Percentiles rank a stretch among this genome's conserved stretches.
These are phyloP conservation scores for Scutellaria baicalensis DNA, from an alignment of 257 asterid genomes.

Conservation along the genomic window DNA sequence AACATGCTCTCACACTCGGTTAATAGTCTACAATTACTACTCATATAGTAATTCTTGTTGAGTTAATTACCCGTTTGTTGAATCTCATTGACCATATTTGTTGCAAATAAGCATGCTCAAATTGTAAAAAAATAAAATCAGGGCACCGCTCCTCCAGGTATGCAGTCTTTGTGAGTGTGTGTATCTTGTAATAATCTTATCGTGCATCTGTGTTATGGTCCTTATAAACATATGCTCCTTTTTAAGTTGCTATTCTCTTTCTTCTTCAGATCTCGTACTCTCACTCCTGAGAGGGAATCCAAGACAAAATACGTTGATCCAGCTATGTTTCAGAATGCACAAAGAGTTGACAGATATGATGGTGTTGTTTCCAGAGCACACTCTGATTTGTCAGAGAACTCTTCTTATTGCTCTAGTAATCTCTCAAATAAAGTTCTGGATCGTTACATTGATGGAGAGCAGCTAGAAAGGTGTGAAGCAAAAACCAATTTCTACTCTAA, in stretches of 20 bases:
- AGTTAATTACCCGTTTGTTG: neutral
- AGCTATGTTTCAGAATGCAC: slow-evolving; percentile 26
- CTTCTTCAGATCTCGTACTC: slow-evolving; percentile 46
- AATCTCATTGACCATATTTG: neutral
- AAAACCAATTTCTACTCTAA: slow-evolving; percentile 26
- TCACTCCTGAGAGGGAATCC: slow-evolving; percentile 75
- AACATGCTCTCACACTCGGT: neutral
- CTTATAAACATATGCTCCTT: neutral
- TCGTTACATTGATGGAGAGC: slow-evolving; percentile 90
- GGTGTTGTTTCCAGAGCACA: slow-evolving; percentile 27
- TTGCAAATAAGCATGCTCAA: neutral
- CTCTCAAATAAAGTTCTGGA: slow-evolving; percentile 76
- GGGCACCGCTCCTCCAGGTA: slow-evolving; percentile 54
- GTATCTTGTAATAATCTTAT: neutral
- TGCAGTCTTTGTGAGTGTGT: slow-evolving; percentile 13
- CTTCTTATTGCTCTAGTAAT: slow-evolving; percentile 74
- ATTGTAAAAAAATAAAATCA: neutral
- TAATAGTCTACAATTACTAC: neutral
- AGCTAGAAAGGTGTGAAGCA: slow-evolving; percentile 35
- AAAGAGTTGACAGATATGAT: slow-evolving; percentile 37
- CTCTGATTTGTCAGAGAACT: slow-evolving; percentile 63
- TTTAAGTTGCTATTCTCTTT: slow-evolving; percentile 1
- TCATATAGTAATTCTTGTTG: neutral
- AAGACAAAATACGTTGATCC: slow-evolving; percentile 31
- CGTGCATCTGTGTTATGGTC: neutral